phyloP scores from a whole-genome alignment of 352 stramenopile species.

The Peronospora destructor region DNA sequence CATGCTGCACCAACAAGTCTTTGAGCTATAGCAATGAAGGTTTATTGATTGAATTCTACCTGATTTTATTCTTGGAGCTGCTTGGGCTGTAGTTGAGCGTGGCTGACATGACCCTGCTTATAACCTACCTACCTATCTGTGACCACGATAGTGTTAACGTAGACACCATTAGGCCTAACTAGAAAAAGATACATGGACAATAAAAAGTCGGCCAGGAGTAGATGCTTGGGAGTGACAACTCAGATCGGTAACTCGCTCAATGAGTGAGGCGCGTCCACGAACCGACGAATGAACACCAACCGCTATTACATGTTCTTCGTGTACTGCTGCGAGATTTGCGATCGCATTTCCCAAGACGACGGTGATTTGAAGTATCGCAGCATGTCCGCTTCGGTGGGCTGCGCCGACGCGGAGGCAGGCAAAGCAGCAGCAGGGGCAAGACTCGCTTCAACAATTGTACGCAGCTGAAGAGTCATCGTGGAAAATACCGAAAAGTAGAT shows the following conservation, averaged over 20 bases:
- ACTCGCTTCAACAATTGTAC: slow-evolving; percentile 58
- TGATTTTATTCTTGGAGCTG: slow-evolving; percentile 7
- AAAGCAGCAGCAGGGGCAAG: slow-evolving; percentile 31
- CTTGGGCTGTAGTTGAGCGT: not conserved
- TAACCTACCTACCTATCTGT: slow-evolving; percentile 24
- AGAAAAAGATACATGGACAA: no score
- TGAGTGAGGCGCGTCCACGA: not conserved
- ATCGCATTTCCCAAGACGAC: slow-evolving; percentile 63
- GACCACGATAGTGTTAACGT: slow-evolving; percentile 12
- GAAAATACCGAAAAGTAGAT: slow-evolving; percentile 59
- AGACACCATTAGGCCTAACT: slow-evolving; percentile 7
- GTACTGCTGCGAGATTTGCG: slow-evolving; percentile 58
- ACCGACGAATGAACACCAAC: not conserved
- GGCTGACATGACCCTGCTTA: slow-evolving; percentile 17
- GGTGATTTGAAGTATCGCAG: slow-evolving; percentile 61
- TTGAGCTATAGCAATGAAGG: slow-evolving; percentile 8
- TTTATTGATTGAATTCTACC: slow-evolving; percentile 4
- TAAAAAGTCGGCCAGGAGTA: slow-evolving; percentile 10
- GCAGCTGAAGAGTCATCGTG: slow-evolving; percentile 40
- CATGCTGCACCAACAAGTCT: slow-evolving; percentile 5
- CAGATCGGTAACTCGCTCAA: slow-evolving; percentile 1
- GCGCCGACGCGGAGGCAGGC: slow-evolving; percentile 11
- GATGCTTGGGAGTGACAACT: not conserved
- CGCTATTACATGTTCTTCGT: slow-evolving; percentile 35
- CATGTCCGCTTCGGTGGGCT: slow-evolving; percentile 56